Evolutionary conservation across 371 early-diverging fungal species (phyloP), one percentile per base, ranked within the genome.

Genomic region (Circinella umbellata): DNA sequence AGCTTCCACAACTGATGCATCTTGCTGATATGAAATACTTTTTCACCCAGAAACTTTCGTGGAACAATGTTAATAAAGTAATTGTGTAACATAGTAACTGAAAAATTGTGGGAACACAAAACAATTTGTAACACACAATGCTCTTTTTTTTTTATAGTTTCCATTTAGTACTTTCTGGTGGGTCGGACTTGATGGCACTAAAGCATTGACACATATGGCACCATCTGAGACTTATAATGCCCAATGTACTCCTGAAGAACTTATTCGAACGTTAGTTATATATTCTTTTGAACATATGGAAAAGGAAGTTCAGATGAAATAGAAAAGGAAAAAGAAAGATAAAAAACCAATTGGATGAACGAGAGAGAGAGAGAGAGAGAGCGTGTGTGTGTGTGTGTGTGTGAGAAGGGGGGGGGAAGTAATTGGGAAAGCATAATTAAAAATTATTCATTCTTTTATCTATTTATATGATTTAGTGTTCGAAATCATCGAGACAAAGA

Each of bases 21-120:
- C 84, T 85, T 63, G 80, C 96, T 1, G 97, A 92, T 15, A 86
- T 94, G 64, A 82, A 95, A 73, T 99, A 96, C 77, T 99, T 99
- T 70, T 97, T 98, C 75, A 99, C 99, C 1, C 99, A 99, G 73
- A 99, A 99, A 78, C 82, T 99, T 15, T 95, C 96, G 9, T 98
- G 97, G 99, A 99, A 99, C 81, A 96, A 95, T 72, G 96, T 99
- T 80, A 99, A 99, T 86, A 94, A 92, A 54, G 70, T 70, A 51
- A n/a, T 27, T 27, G 60, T 61, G 46, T 36, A 48, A 64, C 34
- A 57, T 64, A 38, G 6, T 4, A 37, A 61, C 10, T 61, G 11
- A 42, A 9, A 6, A 7, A 15, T 14, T 13, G n/a, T 59, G 46
- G 17, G 42, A 46, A 48, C 36, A 57, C 61, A 61, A 27, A 42